phyloP scores from a whole-genome alignment of 2,329 filamentous ascomycete species.

The Cladosporium oxysporum region DNA sequence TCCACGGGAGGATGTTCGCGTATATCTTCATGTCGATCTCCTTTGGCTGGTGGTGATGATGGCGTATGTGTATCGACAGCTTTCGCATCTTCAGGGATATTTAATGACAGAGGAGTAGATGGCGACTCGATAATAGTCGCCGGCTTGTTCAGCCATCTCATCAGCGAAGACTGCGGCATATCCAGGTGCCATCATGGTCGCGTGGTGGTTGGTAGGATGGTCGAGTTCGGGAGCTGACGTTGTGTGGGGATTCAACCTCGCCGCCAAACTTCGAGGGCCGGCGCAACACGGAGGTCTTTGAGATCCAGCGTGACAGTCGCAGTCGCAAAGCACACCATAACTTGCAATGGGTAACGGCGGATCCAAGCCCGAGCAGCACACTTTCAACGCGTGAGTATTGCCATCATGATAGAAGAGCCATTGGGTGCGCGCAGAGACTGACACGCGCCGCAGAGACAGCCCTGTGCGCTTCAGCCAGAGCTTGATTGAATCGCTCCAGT shows the following conservation, averaged over 20 bases:
- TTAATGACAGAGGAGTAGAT: neutral
- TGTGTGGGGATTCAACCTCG: constrained; percentile 9
- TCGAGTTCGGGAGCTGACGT: constrained; percentile 1
- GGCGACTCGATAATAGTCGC: constrained; percentile 34
- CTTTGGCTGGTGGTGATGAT: constrained; percentile 16
- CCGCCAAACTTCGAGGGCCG: constrained; percentile 16
- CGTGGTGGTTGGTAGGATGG: constrained; percentile 4
- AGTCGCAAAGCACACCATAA: constrained; percentile 13
- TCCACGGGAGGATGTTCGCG: constrained; percentile 2
- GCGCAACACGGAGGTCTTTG: constrained; percentile 4
- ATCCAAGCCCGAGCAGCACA: constrained; percentile 64
- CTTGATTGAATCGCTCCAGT: constrained; percentile 79
- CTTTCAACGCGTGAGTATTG: constrained; percentile 60
- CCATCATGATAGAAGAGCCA: neutral
- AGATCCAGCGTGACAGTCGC: constrained; percentile 15
- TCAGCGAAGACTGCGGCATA: constrained; percentile 50
- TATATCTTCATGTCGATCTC: neutral
- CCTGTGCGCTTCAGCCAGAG: constrained; percentile 75
- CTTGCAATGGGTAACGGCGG: constrained; percentile 60
- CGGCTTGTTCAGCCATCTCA: constrained; percentile 52
- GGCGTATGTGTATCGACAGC: neutral
- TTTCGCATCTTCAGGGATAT: neutral
- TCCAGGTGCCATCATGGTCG: constrained; percentile 17
- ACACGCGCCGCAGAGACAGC: constrained; percentile 50
- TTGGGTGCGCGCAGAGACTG: constrained; percentile 17